These are phyloP conservation scores for Fusarium sp. DNA, from an alignment of 2,329 filamentous ascomycete genomes.

Conservation along the genomic window DNA sequence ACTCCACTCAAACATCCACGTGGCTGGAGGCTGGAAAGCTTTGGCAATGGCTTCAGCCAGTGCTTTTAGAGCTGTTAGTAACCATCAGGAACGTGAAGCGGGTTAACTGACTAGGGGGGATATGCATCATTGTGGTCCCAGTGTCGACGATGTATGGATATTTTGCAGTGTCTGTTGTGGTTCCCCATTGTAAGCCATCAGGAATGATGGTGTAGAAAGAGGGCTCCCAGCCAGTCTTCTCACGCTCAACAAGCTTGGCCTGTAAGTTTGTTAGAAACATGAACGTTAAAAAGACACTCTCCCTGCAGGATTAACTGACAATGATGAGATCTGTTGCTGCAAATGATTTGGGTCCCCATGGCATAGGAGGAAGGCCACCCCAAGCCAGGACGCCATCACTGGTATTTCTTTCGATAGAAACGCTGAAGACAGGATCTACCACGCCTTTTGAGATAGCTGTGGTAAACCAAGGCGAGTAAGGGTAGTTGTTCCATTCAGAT, in stretches of 20 bases:
- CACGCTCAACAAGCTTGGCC: conserved; percentile 53
- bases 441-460: conserved; percentile 56
- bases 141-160: conserved; percentile 62
- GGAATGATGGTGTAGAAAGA: conserved; percentile 63
- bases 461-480: conserved; percentile 60
- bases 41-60: conserved; percentile 57
- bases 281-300: background rate
- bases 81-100: too few species aligned
- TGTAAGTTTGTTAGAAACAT: conserved; percentile 33
- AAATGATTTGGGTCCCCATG: conserved; percentile 40
- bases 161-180: conserved; percentile 51
- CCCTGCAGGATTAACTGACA: conserved; percentile 44
- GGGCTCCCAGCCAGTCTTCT: conserved; percentile 53
- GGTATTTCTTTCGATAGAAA: conserved; percentile 57
- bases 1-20: conserved; percentile 56
- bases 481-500: conserved; percentile 47
- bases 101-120: conserved; percentile 54
- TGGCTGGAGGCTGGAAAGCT: conserved; percentile 56
- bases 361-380: conserved; percentile 55
- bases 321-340: conserved; percentile 55
- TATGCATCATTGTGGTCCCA: conserved; percentile 59
- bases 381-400: conserved; percentile 56
- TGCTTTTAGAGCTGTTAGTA: conserved; percentile 41
- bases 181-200: conserved; percentile 56
- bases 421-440: conserved; percentile 56